Conservation (phyloP, 2,329 filamentous ascomycete species). For the Mycocentrospora acerina region DNA sequence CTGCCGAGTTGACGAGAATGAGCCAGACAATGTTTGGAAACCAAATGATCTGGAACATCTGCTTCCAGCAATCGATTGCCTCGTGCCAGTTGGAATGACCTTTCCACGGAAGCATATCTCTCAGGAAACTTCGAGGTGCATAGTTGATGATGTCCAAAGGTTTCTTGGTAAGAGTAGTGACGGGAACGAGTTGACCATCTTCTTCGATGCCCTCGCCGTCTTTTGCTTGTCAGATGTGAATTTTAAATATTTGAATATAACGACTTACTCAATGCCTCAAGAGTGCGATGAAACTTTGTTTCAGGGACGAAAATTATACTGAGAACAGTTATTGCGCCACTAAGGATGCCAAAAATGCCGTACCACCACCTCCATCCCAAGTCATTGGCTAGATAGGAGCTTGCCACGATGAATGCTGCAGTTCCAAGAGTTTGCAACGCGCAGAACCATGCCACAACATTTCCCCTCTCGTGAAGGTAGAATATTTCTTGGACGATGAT, state of each 20-base stretch:
- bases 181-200: conserved; percentile 7
- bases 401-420: conserved; percentile 10
- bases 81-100: conserved; percentile 8
- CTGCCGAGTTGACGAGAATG: conserved; percentile 6
- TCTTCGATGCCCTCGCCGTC: conserved; percentile 12
- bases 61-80: conserved; percentile 11
- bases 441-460: conserved; percentile 13
- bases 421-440: conserved; percentile 12
- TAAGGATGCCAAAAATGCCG: conserved; percentile 9
- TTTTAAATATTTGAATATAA: neutral
- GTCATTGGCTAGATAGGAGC: conserved; percentile 10
- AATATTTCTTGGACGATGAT: conserved; percentile 12
- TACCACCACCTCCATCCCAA: conserved; percentile 17
- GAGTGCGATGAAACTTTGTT: conserved; percentile 10
- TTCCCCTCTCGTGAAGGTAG: conserved; percentile 10
- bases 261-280: conserved; percentile 11
- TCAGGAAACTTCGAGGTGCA: conserved; percentile 7
- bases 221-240: neutral
- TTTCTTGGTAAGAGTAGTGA: conserved; percentile 9
- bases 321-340: conserved; percentile 7
- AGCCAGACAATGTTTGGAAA: conserved; percentile 14
- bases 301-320: conserved; percentile 10
- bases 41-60: conserved; percentile 14
- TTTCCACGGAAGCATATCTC: conserved; percentile 12
- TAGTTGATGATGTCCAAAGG: conserved; percentile 7